A percentile compares a stretch with the other conserved stretches of the same genome.
Conservation (phyloP, 345 rosid genomes). For the Arabis hirsuta region DNA sequence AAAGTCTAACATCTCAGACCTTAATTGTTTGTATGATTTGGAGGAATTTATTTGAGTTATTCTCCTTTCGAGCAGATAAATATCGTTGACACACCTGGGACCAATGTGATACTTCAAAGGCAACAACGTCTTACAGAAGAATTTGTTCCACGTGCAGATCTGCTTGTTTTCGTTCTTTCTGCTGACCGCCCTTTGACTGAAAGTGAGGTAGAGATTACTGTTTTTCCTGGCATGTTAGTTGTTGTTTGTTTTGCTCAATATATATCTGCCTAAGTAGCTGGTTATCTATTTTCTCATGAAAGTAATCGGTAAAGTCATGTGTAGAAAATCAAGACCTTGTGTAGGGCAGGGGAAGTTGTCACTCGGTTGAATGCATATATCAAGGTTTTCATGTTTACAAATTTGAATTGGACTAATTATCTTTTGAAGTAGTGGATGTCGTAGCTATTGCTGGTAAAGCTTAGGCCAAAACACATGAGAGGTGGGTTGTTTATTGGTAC, state of each 20-base stretch:
- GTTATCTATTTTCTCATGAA: not conserved
- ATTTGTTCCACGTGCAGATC: constrained; percentile 92
- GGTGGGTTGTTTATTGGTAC: not conserved
- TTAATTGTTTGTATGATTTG: constrained; percentile 15
- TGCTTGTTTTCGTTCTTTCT: constrained; percentile 92
- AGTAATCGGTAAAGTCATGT: constrained; percentile 14
- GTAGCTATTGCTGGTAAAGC: constrained; percentile 26
- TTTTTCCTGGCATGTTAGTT: constrained; percentile 9
- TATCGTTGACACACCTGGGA: constrained; percentile 94
- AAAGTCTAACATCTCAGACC: constrained; percentile 1
- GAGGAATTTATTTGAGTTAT: constrained; percentile 29
- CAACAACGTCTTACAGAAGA: constrained; percentile 97
- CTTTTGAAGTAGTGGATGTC: not conserved
- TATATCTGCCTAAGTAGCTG: constrained; percentile 22
- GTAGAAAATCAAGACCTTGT: constrained; percentile 31
- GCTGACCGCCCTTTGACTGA: constrained; percentile 97
- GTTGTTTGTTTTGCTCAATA: constrained; percentile 25
- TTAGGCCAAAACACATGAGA: not conserved
- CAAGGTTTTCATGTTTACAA: not conserved
- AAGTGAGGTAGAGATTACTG: constrained; percentile 75
- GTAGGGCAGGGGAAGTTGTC: constrained; percentile 15
- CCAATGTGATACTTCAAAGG: constrained; percentile 96
- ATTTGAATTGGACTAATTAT: not conserved
- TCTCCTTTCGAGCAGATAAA: constrained; percentile 64
- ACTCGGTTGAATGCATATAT: constrained; percentile 8